These are phyloP conservation scores for Lippia alba DNA, from an alignment of 305 asterid genomes.

Conservation along the genomic window DNA sequence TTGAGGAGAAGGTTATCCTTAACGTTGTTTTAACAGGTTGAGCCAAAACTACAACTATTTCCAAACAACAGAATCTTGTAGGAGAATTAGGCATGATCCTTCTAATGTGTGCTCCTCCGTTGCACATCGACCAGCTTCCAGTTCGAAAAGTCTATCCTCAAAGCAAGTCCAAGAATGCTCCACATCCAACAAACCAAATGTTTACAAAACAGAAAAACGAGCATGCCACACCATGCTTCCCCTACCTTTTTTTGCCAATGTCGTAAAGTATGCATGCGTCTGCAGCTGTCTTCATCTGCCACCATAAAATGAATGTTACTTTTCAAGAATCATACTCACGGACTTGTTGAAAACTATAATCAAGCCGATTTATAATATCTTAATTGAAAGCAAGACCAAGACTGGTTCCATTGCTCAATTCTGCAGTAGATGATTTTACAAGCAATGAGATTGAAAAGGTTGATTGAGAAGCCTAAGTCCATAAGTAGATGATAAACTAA, in stretches of 20 bases:
- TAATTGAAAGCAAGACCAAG: too few relatives aligned
- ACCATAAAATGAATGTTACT: constrained; percentile 26
- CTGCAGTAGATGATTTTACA: constrained; percentile 7
- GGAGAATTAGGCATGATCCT: constrained; percentile 12
- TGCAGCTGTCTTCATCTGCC: constrained; percentile 89
- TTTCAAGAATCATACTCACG: background rate
- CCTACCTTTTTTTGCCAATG: constrained; percentile 67
- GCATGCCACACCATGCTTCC: constrained; percentile 23
- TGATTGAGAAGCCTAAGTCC: constrained; percentile 3
- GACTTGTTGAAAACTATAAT: background rate
- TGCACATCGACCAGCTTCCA: constrained; percentile 34
- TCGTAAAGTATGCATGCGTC: constrained; percentile 84
- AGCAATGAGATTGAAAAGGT: background rate
- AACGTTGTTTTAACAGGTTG: constrained; percentile 31
- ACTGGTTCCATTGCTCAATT: constrained; percentile 2
- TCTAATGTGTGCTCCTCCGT: constrained; percentile 10
- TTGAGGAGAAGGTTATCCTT: constrained; percentile 21
- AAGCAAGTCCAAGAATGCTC: constrained; percentile 35
- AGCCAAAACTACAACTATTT: constrained; percentile 28
- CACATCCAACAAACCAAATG: too few relatives aligned
- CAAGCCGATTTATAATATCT: background rate
- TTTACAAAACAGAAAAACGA: constrained; percentile 24
- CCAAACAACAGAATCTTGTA: constrained; percentile 20
- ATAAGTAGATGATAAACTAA: background rate
- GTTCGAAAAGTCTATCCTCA: constrained; percentile 28